Evolutionary conservation across 257 asterid genomes (phyloP).

Genomic region (Anisodus tanguticus): DNA sequence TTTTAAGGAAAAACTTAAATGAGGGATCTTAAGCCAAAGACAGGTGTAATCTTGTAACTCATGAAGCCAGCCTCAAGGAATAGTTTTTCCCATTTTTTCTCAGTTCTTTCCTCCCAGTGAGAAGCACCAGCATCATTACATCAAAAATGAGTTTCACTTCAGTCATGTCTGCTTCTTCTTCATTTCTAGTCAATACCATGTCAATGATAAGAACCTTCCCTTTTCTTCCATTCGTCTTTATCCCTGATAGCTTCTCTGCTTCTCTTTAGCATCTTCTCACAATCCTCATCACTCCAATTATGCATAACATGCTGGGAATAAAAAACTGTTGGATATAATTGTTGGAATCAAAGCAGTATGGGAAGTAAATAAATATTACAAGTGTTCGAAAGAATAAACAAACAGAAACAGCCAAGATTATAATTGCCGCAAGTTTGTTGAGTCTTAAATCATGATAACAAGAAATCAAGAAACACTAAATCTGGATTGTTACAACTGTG

Average conservation of each 20-base stretch:
- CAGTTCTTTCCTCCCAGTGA: slow-evolving; percentile 31
- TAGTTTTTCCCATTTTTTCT: slow-evolving; percentile 31
- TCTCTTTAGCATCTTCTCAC: slow-evolving; percentile 30
- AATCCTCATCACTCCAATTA: slow-evolving; percentile 29
- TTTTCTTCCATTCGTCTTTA: neutral
- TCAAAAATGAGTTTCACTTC: slow-evolving; percentile 31
- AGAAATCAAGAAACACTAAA: too few relatives aligned
- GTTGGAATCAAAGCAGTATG: too few relatives aligned
- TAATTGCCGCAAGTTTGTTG: too few relatives aligned
- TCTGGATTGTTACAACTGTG: too few relatives aligned
- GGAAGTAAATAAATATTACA: too few relatives aligned
- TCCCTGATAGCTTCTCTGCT: slow-evolving; percentile 25
- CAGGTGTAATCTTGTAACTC: slow-evolving; percentile 23
- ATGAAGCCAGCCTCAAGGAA: slow-evolving; percentile 33
- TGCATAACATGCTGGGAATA: slow-evolving; percentile 11
- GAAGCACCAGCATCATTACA: slow-evolving; percentile 18
- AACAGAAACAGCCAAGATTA: too few relatives aligned
- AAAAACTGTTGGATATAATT: too few relatives aligned
- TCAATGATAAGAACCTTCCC: slow-evolving; percentile 26
- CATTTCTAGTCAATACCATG: neutral
- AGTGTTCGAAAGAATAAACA: too few relatives aligned
- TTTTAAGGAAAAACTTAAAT: slow-evolving; percentile 36
- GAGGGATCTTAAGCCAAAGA: slow-evolving; percentile 28
- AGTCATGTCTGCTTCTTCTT: neutral
- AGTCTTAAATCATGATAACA: too few relatives aligned